Evolutionary conservation across 1,284 basidiomycete species (phyloP).

Genomic region (Cutaneotrichosporon cutaneum): DNA sequence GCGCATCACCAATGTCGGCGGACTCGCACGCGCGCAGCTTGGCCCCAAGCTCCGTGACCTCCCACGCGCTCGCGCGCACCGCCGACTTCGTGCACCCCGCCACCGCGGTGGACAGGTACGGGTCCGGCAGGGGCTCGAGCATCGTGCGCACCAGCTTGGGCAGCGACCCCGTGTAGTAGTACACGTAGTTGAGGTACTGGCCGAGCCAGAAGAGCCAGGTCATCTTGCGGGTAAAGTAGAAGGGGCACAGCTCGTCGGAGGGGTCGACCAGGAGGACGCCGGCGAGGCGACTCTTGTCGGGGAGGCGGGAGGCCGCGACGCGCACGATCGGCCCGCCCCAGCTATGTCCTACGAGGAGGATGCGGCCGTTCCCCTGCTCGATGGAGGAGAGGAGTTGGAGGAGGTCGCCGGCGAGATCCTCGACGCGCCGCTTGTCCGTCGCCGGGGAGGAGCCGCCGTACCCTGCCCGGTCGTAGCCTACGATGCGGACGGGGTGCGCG

Average conservation of each 20-base stretch:
- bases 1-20: neutral
- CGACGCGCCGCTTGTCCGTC: conserved; percentile 4
- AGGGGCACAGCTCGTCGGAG: conserved; percentile 12
- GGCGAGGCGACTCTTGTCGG: neutral
- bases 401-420: conserved; percentile 11
- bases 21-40: neutral
- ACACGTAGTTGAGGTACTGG: conserved; percentile 2
- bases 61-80: neutral
- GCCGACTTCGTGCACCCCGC: neutral
- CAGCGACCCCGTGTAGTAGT: neutral
- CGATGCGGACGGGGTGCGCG: neutral
- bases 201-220: conserved; percentile 6
- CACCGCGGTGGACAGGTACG: neutral
- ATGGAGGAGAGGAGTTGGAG: neutral
- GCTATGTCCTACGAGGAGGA: conserved; percentile 12
- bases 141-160: neutral
- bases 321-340: conserved; percentile 16
- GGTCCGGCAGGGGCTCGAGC: conserved; percentile 2
- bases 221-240: conserved; percentile 7
- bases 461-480: conserved; percentile 14
- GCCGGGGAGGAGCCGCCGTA: conserved; percentile 1
- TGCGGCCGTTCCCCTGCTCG: neutral
- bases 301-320: neutral
- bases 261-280: conserved; percentile 15
- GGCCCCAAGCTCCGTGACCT: neutral